Evolutionary conservation across 2,329 filamentous ascomycete genomes (phyloP).

Genomic region (Sporothrix euskadiensis): DNA sequence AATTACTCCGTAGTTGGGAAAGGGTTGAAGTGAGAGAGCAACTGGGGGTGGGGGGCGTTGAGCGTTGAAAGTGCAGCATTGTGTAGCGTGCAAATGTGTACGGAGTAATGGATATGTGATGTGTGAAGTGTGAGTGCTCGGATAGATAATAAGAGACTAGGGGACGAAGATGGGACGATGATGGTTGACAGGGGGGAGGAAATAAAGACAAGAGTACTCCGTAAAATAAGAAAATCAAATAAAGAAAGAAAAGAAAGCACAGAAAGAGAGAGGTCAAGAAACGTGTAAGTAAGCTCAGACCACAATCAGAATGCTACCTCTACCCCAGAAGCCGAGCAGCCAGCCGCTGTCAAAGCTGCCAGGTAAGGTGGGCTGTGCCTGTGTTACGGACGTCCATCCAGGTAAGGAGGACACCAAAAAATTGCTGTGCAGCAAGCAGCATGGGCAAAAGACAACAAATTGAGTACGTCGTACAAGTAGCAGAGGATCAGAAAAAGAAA

Average conservation of each 20-base stretch:
- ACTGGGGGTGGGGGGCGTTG: slow-evolving; percentile 1
- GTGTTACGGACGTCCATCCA: not conserved
- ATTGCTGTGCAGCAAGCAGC: not conserved
- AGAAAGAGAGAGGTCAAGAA: not conserved
- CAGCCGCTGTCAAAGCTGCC: not conserved
- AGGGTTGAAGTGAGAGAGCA: not conserved
- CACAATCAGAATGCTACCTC: not conserved
- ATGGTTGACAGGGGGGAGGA: not conserved
- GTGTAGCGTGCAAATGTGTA: not conserved
- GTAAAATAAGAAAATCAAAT: not conserved
- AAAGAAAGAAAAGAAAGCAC: not conserved
- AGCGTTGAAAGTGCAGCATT: not conserved
- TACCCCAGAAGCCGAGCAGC: slow-evolving; percentile 12
- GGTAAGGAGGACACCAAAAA: not conserved
- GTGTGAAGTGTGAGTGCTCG: slow-evolving; percentile 11
- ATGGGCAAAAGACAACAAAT: not conserved
- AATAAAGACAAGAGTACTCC: not conserved
- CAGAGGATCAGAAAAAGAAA: not conserved
- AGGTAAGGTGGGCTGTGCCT: not conserved
- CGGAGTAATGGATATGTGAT: not conserved
- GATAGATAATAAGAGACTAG: slow-evolving; percentile 6
- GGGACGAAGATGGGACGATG: slow-evolving; percentile 20
- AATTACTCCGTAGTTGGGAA: slow-evolving; percentile 1
- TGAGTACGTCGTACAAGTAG: not conserved
- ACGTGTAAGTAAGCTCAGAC: not conserved